phyloP scores from a whole-genome alignment of 1,139 yeast genomes.

The Blastobotrys illinoisensis region DNA sequence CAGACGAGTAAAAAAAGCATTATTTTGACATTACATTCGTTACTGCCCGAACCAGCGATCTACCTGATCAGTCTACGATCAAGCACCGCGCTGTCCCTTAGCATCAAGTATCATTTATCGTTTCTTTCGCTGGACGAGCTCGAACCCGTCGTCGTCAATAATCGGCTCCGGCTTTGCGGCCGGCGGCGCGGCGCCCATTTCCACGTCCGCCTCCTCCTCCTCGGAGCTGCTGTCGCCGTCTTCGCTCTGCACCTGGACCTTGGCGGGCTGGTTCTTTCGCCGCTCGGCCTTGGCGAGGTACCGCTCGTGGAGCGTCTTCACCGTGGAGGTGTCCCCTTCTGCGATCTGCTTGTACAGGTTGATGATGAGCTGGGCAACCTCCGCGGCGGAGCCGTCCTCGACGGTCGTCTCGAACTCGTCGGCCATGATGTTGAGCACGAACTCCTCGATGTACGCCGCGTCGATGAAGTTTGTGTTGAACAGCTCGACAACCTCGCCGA shows the following conservation, averaged over 20 bases:
- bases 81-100: no score
- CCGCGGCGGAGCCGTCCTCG: conserved; percentile 83
- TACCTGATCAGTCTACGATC: no score
- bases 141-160: conserved; percentile 91
- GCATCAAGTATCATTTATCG: conserved; percentile 2
- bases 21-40: background rate
- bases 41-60: background rate
- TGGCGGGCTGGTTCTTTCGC: conserved; percentile 33
- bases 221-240: conserved; percentile 44
- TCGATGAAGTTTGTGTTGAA: conserved; percentile 59
- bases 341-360: conserved; percentile 61
- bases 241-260: conserved; percentile 29
- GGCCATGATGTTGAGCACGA: conserved; percentile 80
- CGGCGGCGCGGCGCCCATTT: conserved; percentile 35
- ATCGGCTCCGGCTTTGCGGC: conserved; percentile 48
- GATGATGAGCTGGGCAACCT: conserved; percentile 62
- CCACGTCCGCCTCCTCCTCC: conserved; percentile 38
- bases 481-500: conserved; percentile 74
- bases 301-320: conserved; percentile 54
- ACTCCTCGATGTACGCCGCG: conserved; percentile 73
- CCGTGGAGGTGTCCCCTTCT: conserved; percentile 44
- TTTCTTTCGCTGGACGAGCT: conserved; percentile 52
- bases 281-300: conserved; percentile 52
- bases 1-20: background rate
- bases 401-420: conserved; percentile 89